These are phyloP conservation scores for Sphagnurus paluster DNA, from an alignment of 1,284 basidiomycete genomes.

Conservation along the genomic window DNA sequence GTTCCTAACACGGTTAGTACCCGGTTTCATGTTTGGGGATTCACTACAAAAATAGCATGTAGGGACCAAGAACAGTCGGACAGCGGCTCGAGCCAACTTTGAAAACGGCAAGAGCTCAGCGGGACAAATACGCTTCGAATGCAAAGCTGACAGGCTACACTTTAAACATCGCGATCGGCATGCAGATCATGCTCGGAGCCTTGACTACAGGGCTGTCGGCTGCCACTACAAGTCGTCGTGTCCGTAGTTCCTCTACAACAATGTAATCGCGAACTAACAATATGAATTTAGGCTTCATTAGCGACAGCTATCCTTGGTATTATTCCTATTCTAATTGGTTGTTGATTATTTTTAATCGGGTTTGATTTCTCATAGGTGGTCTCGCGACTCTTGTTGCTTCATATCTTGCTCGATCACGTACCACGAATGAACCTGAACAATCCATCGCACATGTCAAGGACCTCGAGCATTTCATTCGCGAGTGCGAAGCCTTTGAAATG, in stretches of 20 bases:
- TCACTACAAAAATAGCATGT: no score
- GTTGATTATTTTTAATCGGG: background rate
- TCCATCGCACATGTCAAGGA: slow-evolving; percentile 56
- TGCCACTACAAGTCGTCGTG: slow-evolving; percentile 29
- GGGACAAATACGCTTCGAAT: slow-evolving; percentile 40
- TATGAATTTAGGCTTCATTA: slow-evolving; percentile 32
- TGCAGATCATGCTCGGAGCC: slow-evolving; percentile 65
- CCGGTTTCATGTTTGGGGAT: no score
- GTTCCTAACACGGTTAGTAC: no score
- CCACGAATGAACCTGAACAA: slow-evolving; percentile 66
- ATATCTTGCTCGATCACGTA: slow-evolving; percentile 66
- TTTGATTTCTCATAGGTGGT: slow-evolving; percentile 45
- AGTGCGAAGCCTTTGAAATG: slow-evolving; percentile 52
- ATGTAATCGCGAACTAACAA: no score
- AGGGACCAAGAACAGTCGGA: slow-evolving; percentile 34
- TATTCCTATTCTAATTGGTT: no score
- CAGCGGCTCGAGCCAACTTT: slow-evolving; percentile 49
- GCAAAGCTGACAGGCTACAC: slow-evolving; percentile 49
- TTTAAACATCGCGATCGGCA: slow-evolving; percentile 48
- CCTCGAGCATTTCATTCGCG: slow-evolving; percentile 64
- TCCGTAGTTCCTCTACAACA: no score
- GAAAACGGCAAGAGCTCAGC: slow-evolving; percentile 37
- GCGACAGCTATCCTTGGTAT: slow-evolving; percentile 39
- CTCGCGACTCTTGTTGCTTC: slow-evolving; percentile 65
- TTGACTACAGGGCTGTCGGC: slow-evolving; percentile 68